Base-by-base conservation (phyloP, 352 stramenopile species). In the Pythium aquatile region DNA sequence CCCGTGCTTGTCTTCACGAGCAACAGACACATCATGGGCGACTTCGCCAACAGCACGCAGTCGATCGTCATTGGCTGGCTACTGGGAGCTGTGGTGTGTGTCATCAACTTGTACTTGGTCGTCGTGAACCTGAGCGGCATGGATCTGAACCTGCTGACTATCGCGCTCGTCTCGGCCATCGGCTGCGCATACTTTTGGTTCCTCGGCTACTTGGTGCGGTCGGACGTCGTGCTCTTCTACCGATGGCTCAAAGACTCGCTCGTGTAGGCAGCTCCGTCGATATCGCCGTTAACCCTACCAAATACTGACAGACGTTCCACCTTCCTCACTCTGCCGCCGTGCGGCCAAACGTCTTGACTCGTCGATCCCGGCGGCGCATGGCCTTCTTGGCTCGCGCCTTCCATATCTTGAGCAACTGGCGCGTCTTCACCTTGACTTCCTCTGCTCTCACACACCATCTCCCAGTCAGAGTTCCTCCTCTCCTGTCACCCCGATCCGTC, bases 1-100 rank as follows among this genome's bases (percentile, higher is more conserved):
- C 93, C 93, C 0, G 74, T 98, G 37, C 65, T 98, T 6, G 78
- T 91, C 16, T 96, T 97, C 60, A 96, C 88, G 30, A 91, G 85
- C 58, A 88, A 79, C 14, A 65, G 56, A 48, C 72, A 69, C 11
- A 75, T 93, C 53, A 97, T 98, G 92, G 92, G 91, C 14, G 55
- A 76, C 42, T 93, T 93, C 52, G 81, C 66, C 1, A 92, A 92
- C 60, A 78, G 58, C 61, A 75, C 63, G 30, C 39, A 58, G 7
- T 78, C 75, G 5, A 77, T 89, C 40, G 44, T 70, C 7, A 55
- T 73, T 13, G 85, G 85, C 46, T 94, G 83, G 85, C 0, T 78
- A 10, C 59, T 90, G 2, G 82, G 81, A 4, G 68, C 67, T 0
- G 40, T 93, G 28, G 84, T 94, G 42, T 92, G 83, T 49, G 61